Base-by-base conservation (phyloP, 306 rosid species). In the Cicer judaicum region DNA sequence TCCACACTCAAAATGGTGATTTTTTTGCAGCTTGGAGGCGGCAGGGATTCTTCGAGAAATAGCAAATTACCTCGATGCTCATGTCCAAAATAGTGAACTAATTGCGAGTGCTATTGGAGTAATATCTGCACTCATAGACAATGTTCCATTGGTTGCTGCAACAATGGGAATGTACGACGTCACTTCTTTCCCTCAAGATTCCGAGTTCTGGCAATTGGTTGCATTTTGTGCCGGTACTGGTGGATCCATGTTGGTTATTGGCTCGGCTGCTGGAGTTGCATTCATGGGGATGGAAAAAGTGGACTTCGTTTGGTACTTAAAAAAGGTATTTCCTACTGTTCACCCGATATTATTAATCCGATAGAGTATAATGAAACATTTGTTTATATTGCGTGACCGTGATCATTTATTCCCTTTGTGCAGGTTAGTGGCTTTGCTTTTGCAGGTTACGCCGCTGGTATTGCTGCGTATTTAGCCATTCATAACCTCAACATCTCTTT, bases 211-310 rank as follows among this genome's bases (percentile, higher is more conserved):
- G 99, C 97, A 92, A 85, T 64, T 94, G 80, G 9, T 90, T 55
- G 97, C 96, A 66, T 92, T 68, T 59, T 94, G 98, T 57, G 98
- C 98, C 9, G 96, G 97, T 42, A 91, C 98, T 7, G 98, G 98
- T 49, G 97, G 99, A 74, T 94, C 99, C 78, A 92, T 94, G 99
- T 83, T 94, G 11, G 62, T 94, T 66, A 90, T 90, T 78, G 99
- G 99, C 72, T 94, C 97, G 29, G 96, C 97, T 48, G 95, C 99
- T 18, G 99, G 99, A 79, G 96, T 90, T 67, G 97, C 99, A 48
- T 90, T 90, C 82, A 92, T 94, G 99, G 99, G 99, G 77, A 94
- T 92, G 99, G 99, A 94, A 82, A 94, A 89, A 76, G 96, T 94
- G 81, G 90, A 94, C 68, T 94, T 94, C 95, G 85, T 92, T 82